A percentile compares a stretch with the other conserved stretches of the same genome.
Evolutionary conservation across 1,139 yeast genomes (phyloP).

Genomic region (Candida sanyaensis): DNA sequence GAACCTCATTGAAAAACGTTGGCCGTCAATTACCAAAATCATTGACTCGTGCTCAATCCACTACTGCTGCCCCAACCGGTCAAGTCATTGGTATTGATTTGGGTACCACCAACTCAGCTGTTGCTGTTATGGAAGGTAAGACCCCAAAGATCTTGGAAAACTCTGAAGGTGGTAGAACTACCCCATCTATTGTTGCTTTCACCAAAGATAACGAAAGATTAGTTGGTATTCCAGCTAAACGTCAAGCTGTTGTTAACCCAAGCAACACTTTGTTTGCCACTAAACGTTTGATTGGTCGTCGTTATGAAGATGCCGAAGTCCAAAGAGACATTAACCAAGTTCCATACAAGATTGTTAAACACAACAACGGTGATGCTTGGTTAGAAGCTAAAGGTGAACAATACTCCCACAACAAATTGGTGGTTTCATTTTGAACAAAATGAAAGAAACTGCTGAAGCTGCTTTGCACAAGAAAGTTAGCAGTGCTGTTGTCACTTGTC

Average conservation of each 20-base stretch:
- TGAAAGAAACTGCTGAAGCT: conserved; percentile 96
- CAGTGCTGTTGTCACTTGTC: conserved; percentile 96
- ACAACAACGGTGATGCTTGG: conserved; percentile 98
- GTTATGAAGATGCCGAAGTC: conserved; percentile 94
- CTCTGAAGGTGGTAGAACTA: conserved; percentile 98
- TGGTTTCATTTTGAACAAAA: conserved; percentile 93
- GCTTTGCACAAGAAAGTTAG: conserved; percentile 79
- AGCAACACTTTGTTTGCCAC: conserved; percentile 98
- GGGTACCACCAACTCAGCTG: conserved; percentile 99
- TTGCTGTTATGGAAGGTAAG: conserved; percentile 89
- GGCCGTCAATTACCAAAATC: conserved; percentile 39
- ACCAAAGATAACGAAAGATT: conserved; percentile 89
- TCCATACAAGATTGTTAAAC: conserved; percentile 96
- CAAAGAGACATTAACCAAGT: conserved; percentile 96
- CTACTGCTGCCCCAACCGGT: conserved; percentile 56
- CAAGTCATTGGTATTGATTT: conserved; percentile 97
- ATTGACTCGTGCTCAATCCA: conserved; percentile 55
- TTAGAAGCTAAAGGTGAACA: conserved; percentile 94
- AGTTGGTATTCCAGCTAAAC: conserved; percentile 98
- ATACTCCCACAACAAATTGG: conserved; percentile 98
- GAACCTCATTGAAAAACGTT: conserved; percentile 43
- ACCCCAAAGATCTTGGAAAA: conserved; percentile 95
- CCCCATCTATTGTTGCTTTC: conserved; percentile 98
- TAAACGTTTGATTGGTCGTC: conserved; percentile 97
- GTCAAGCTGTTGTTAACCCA: conserved; percentile 98